phyloP scores from a whole-genome alignment of 805 yeast species.

The Candida odintsovae region DNA sequence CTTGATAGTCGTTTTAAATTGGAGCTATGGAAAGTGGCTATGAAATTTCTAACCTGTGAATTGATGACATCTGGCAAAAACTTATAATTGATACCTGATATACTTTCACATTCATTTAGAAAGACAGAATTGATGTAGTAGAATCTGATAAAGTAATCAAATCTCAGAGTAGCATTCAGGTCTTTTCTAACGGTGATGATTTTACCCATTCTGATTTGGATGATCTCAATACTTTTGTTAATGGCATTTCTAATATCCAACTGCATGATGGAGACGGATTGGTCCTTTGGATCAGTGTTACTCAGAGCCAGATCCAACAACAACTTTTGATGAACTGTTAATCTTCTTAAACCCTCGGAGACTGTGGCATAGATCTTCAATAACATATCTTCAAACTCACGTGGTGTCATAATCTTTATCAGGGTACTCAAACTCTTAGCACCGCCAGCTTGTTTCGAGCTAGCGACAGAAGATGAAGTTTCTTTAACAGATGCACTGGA shows the following conservation, averaged over 20 bases:
- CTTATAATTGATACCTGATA: constrained; percentile 55
- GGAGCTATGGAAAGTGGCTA: constrained; percentile 47
- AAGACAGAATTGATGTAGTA: constrained; percentile 65
- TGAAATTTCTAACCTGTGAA: constrained; percentile 59
- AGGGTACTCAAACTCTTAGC: constrained; percentile 30
- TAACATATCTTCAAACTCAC: constrained; percentile 72
- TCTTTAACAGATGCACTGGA: constrained; percentile 12
- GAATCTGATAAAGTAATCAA: constrained; percentile 59
- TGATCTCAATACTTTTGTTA: constrained; percentile 57
- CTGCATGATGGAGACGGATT: constrained; percentile 40
- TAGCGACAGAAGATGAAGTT: constrained; percentile 4
- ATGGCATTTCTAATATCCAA: constrained; percentile 65
- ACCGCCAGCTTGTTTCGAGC: constrained; percentile 17
- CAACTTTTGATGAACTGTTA: constrained; percentile 74
- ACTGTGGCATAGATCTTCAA: constrained; percentile 52
- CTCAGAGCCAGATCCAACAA: constrained; percentile 65
- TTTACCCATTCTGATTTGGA: constrained; percentile 74
- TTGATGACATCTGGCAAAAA: constrained; percentile 63
- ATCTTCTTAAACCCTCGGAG: constrained; percentile 67
- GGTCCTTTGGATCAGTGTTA: constrained; percentile 27
- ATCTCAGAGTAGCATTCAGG: constrained; percentile 50
- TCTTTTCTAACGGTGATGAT: constrained; percentile 74
- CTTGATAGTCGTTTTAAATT: constrained; percentile 40
- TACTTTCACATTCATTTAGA: constrained; percentile 75
- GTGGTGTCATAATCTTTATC: constrained; percentile 62